Evolutionary conservation across 202 grass and related monocot genomes (phyloP), one percentile per base, ranked within the genome.

Genomic region (Brachypodium distachyon): DNA sequence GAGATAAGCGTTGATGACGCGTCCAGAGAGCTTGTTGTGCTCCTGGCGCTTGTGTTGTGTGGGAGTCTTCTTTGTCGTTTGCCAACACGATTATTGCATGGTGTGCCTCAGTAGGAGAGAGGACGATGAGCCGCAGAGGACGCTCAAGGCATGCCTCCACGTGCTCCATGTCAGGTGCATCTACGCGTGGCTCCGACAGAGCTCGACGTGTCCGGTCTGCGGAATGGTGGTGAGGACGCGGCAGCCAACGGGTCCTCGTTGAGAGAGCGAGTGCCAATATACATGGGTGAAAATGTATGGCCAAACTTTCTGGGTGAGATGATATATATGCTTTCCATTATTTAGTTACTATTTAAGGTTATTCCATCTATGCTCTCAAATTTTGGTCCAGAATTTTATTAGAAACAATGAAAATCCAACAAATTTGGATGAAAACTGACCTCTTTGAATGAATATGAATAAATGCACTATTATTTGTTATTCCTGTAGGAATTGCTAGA

Each of bases 131-230:
- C 87, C 90, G 8, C 83, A 81, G 3, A 64, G 80, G 77, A 32
- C 90, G 62, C 87, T 87, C 73, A 72, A 76, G 54, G 65, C 77
- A 12, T 90, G 84, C 82, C 50, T 64, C 67, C 90, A 90, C 32
- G 77, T 61, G 26, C 90, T 93, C 54, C 90, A 93, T 77, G 84
- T 70, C 6, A n/a, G 70, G 67, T 90, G 90, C 80, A 90, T 93
- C 61, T 76, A 93, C 71, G 72, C 67, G 33, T 93, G 90, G 87
- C 63, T 93, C 34, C 26, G 59, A 43, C 47, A 61, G 26, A 72
- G 39, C 61, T 82, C 80, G 18, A 86, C 90, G 1, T 93, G 80
- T 74, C 90, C 80, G 1, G 82, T 93, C 8, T 90, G 90, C 73
- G 78, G 80, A 39, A 77, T 52, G n/a, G 41, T n/a, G 27, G 86